phyloP scores from a whole-genome alignment of 2,329 filamentous ascomycete genomes.

The Ophiostoma sp. region DNA sequence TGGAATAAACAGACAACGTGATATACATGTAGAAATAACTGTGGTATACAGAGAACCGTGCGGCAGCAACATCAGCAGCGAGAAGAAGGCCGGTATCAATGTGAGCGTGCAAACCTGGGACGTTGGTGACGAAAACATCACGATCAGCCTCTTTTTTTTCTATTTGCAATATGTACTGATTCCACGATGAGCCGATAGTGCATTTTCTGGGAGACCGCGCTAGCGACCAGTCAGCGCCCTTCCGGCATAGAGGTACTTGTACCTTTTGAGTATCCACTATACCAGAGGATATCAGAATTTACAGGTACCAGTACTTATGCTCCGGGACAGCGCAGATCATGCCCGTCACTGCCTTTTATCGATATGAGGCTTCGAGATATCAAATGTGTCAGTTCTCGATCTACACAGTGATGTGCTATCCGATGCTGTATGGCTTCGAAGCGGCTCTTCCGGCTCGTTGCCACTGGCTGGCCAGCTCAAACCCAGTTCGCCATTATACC shows the following conservation, averaged over 20 bases:
- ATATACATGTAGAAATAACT: too few species aligned
- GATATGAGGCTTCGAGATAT: background rate
- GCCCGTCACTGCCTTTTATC: background rate
- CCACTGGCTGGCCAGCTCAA: background rate
- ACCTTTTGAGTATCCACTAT: background rate
- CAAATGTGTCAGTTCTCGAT: background rate
- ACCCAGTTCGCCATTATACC: too few species aligned
- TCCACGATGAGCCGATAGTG: background rate
- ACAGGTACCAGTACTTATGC: background rate
- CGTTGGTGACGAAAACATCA: background rate
- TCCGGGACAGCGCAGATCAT: conserved; percentile 9
- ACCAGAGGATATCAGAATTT: background rate
- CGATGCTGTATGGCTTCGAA: background rate
- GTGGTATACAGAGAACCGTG: too few species aligned
- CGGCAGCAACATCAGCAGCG: too few species aligned
- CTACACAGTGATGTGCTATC: too few species aligned
- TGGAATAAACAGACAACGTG: background rate
- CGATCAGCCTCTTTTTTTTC: background rate
- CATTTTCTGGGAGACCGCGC: background rate
- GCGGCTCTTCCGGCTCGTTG: conserved; percentile 11
- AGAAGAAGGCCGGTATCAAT: too few species aligned
- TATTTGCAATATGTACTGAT: background rate
- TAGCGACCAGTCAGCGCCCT: conserved; percentile 6
- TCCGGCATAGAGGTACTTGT: background rate
- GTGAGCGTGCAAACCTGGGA: too few species aligned